Evolutionary conservation across 108 stramenopile genomes (phyloP).

Genomic region (Nitzschia sp.): DNA sequence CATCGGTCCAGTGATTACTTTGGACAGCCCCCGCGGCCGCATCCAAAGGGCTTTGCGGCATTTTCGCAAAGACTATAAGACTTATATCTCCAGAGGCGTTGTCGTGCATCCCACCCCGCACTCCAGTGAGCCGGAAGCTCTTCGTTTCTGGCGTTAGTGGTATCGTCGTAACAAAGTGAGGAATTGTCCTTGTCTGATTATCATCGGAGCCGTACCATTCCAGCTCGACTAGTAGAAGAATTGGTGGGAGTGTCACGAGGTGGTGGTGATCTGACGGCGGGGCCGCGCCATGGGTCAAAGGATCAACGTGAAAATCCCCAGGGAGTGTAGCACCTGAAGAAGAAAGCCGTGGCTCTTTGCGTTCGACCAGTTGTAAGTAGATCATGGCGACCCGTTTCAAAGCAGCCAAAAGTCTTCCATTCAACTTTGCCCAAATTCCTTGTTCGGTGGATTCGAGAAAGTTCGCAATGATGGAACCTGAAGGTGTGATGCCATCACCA

Average conservation of each 20-base stretch:
- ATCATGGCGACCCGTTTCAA: not conserved
- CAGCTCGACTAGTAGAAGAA: not conserved
- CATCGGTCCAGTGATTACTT: no score
- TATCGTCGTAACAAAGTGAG: not conserved
- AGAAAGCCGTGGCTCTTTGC: not conserved
- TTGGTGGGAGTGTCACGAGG: not conserved
- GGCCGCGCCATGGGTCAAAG: no score
- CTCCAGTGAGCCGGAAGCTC: not conserved
- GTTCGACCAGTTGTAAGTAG: constrained; percentile 2
- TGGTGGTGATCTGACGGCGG: not conserved
- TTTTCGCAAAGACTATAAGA: not conserved
- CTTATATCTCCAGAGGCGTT: no score
- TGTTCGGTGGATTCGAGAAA: not conserved
- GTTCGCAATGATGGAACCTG: not conserved
- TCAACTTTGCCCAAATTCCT: not conserved
- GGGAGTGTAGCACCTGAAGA: not conserved
- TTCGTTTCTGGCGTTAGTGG: not conserved
- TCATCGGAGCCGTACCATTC: not conserved
- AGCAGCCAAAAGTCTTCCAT: not conserved
- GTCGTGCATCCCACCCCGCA: not conserved
- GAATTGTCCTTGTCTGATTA: no score
- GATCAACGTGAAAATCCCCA: not conserved
- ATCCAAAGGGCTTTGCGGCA: no score
- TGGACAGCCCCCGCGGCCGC: no score
- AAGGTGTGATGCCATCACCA: no score